Evolutionary conservation across 257 asterid species (phyloP).

Genomic region (Penstemon newberryi): DNA sequence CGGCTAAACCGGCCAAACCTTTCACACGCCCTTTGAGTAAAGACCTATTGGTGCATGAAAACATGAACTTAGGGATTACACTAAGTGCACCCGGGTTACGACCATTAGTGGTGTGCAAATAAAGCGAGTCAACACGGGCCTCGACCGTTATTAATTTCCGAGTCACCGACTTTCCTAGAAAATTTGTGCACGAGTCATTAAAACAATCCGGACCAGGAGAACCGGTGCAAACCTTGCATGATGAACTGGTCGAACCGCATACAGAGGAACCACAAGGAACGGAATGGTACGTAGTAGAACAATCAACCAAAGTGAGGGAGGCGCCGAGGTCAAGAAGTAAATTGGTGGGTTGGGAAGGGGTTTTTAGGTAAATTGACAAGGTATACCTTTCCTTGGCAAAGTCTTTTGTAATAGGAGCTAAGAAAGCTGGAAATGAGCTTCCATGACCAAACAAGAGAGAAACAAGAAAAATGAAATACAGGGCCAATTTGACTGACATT

Average conservation of each 20-base stretch:
- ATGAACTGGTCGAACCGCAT: conserved; percentile 36
- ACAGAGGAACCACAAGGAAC: conserved; percentile 43
- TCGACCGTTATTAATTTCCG: conserved; percentile 20
- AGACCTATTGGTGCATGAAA: conserved; percentile 41
- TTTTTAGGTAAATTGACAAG: conserved; percentile 40
- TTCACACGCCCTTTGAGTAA: conserved; percentile 33
- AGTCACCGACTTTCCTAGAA: conserved; percentile 13
- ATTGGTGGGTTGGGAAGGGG: conserved; percentile 43
- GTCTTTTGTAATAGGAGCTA: conserved; percentile 47
- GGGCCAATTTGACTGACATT: conserved; percentile 25
- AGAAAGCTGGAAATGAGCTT: conserved; percentile 36
- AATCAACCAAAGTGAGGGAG: conserved; percentile 44
- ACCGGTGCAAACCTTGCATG: conserved; percentile 32
- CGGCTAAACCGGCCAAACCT: conserved; percentile 44
- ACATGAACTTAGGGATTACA: conserved; percentile 36
- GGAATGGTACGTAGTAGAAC: conserved; percentile 34
- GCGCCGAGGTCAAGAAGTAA: conserved; percentile 55
- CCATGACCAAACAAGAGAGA: conserved; percentile 9
- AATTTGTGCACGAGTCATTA: conserved; percentile 32
- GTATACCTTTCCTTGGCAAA: conserved; percentile 34
- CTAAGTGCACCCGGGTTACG: conserved; percentile 58
- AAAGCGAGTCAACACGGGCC: conserved; percentile 41
- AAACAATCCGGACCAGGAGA: conserved; percentile 31
- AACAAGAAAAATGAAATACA: conserved; percentile 18
- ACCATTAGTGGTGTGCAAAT: conserved; percentile 51